Percentiles rank a stretch among this genome's conserved stretches.
phyloP scores from a whole-genome alignment of 805 yeast genomes.

The Kluyveromyces siamensis region DNA sequence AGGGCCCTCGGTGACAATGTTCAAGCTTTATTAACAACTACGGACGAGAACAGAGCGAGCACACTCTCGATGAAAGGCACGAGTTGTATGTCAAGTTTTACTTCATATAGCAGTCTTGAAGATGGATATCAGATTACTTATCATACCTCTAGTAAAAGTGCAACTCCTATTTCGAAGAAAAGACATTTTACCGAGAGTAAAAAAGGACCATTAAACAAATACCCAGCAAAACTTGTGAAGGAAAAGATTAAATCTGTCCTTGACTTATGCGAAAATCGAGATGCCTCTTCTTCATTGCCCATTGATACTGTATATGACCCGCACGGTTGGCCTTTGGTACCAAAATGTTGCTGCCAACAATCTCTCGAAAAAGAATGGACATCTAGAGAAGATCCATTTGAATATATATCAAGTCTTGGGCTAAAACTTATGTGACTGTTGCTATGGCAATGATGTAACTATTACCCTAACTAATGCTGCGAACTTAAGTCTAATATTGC shows the following conservation, averaged over 20 bases:
- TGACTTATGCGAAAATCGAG: background rate
- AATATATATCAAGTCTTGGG: background rate
- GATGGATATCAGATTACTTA: background rate
- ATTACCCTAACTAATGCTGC: background rate
- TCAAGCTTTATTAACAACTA: conserved; percentile 3
- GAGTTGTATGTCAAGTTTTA: conserved; percentile 2
- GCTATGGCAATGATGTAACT: background rate
- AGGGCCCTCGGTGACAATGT: conserved; percentile 4
- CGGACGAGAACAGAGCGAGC: background rate
- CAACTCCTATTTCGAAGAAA: background rate
- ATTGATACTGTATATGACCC: background rate
- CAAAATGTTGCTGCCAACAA: background rate
- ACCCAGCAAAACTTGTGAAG: background rate
- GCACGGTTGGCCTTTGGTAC: background rate
- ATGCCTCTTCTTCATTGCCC: background rate
- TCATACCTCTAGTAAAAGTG: background rate
- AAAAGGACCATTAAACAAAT: background rate
- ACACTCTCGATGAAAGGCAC: background rate
- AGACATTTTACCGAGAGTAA: background rate
- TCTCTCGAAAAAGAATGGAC: background rate
- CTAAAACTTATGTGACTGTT: background rate
- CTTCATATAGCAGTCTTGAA: conserved; percentile 1
- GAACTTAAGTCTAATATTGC: background rate
- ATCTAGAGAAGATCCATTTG: background rate
- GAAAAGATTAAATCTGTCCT: background rate